Base-by-base conservation (phyloP, 2,329 filamentous ascomycete species). In the Talaromyces sp. region DNA sequence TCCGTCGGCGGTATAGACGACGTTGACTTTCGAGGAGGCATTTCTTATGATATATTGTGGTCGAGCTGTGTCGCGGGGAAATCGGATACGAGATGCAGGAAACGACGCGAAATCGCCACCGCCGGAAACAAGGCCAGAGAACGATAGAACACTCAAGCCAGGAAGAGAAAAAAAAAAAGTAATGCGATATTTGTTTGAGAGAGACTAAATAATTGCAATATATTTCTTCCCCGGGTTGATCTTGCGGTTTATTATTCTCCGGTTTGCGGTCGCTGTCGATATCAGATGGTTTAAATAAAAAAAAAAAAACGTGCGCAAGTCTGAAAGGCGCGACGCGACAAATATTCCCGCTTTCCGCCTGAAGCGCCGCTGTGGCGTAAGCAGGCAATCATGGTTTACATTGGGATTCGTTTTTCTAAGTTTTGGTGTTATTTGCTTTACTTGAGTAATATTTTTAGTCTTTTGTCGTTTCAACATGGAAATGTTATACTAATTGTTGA, bases 21-120 rank as follows among this genome's bases (percentile, higher is more conserved):
- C 18, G 73, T 72, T 30, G 75, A 75, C 69, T 75, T 75, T 65
- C 73, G 75, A 31, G 71, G 71, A 34, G 73, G 70, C 71, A 75
- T 75, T 27, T n/a, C 50, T 27, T 18, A 58, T 36, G 5, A 16
- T 54, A 14, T 27, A 8, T n/a, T 40, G 18, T 7, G 23, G 16
- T 47, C 44, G 18, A 47, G 2, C 44, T 14, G 36, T 40, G 5
- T 14, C 36, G 36, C 36, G 36, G 36, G 36, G 36, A n/a, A 40
- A 23, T 16, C 14, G 36, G 16, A 40, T 7, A 40, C n/a, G 36
- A n/a, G 36, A 3, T 40, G 36, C 23, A 40, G 7, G 36, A 40
- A 40, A 40, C 14, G 36, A 40, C 36, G 36, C 36, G 36, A 40
- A 40, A 40, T 6, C 14, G 16, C 36, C 14, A n/a, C 36, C 14